These are phyloP conservation scores for Acacia confusa DNA, from an alignment of 306 rosid species.

Conservation along the genomic window DNA sequence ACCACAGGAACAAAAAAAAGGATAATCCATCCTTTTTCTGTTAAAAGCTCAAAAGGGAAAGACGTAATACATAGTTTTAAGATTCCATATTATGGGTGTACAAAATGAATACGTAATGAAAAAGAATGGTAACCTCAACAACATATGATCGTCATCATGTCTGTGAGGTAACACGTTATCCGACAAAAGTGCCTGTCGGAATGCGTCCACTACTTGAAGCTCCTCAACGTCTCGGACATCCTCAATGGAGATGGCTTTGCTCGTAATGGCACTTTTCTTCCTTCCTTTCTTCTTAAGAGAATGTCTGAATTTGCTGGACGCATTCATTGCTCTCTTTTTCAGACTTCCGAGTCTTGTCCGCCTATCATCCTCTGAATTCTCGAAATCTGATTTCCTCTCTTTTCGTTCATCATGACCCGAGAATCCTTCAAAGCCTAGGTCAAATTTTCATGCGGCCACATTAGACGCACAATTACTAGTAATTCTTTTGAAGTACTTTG, in stretches of 20 bases:
- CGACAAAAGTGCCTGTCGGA: conserved; percentile 49
- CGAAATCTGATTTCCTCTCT: conserved; percentile 56
- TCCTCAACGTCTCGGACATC: conserved; percentile 61
- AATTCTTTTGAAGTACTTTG: background rate
- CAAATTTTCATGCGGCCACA: background rate
- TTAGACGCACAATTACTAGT: background rate
- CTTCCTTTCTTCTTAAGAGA: conserved; percentile 51
- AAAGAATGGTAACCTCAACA: conserved; percentile 49
- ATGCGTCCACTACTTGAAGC: conserved; percentile 52
- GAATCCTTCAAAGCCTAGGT: conserved; percentile 57
- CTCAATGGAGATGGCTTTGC: conserved; percentile 50
- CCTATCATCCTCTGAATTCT: conserved; percentile 62
- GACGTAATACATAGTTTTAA: background rate
- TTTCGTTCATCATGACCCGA: conserved; percentile 49
- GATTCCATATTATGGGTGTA: background rate
- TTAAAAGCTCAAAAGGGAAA: background rate
- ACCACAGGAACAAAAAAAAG: background rate
- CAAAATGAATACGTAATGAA: background rate
- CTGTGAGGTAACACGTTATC: conserved; percentile 56
- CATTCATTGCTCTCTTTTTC: conserved; percentile 62
- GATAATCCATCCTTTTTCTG: background rate
- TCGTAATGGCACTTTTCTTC: conserved; percentile 31
- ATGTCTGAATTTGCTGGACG: conserved; percentile 58
- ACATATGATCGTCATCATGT: conserved; percentile 58
- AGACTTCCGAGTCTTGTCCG: conserved; percentile 49